These are phyloP conservation scores for Metarhizium rileyi DNA, from an alignment of 2,329 filamentous ascomycete species.

Conservation along the genomic window DNA sequence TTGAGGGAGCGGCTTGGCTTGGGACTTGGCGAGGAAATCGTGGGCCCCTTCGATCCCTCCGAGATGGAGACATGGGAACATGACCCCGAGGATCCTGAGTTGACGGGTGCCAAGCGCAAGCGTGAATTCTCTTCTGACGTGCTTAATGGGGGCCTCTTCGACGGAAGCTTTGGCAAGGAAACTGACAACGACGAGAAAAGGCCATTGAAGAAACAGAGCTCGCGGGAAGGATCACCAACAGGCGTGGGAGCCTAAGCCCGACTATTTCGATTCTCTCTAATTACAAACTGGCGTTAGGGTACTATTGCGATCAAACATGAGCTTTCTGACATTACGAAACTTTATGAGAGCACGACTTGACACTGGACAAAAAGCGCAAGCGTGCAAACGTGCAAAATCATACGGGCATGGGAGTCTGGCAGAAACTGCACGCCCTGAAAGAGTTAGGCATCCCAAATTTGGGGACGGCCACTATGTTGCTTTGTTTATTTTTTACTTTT, in stretches of 20 bases:
- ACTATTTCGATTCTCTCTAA: too few relatives aligned
- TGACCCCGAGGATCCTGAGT: slow-evolving; percentile 20
- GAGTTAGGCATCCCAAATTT: too few relatives aligned
- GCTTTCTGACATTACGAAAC: too few relatives aligned
- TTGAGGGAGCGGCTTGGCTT: slow-evolving; percentile 45
- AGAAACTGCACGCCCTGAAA: too few relatives aligned
- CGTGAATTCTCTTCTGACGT: slow-evolving; percentile 27
- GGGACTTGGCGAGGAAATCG: slow-evolving; percentile 41
- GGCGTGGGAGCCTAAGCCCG: slow-evolving; percentile 19
- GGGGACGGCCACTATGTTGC: too few relatives aligned
- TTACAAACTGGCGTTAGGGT: too few relatives aligned
- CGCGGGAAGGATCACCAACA: slow-evolving; percentile 19
- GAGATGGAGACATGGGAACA: slow-evolving; percentile 36
- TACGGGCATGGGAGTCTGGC: too few relatives aligned
- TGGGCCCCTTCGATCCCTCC: slow-evolving; percentile 30
- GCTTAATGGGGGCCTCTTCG: slow-evolving; percentile 16
- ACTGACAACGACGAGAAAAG: slow-evolving; percentile 25
- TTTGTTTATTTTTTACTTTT: too few relatives aligned
- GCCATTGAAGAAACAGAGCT: slow-evolving; percentile 23
- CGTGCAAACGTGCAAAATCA: too few relatives aligned
- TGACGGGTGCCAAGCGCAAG: slow-evolving; percentile 20
- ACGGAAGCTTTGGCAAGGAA: slow-evolving; percentile 31
- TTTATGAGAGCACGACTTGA: too few relatives aligned
- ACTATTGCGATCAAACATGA: too few relatives aligned
- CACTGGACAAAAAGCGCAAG: too few relatives aligned